Base-by-base conservation (phyloP, 2,329 filamentous ascomycete species). In the Cytospora chrysosperma region DNA sequence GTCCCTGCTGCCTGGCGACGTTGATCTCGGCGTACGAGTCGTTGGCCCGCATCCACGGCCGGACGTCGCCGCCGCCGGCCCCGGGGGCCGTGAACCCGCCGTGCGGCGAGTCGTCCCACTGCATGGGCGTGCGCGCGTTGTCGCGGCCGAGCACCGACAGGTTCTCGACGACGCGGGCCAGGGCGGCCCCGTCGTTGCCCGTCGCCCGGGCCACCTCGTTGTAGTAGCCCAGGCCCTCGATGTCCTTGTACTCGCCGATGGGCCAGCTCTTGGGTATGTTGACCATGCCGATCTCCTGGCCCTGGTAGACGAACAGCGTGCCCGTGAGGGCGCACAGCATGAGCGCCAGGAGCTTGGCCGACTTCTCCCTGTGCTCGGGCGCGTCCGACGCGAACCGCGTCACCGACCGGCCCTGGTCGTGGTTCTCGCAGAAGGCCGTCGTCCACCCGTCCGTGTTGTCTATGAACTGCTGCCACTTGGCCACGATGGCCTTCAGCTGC, bases 111-210 rank as follows among this genome's bases (percentile, higher is more conserved):
- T 72, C 78, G 61, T 80, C 80, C 88, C 88, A 91, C 67, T 88
- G 86, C 77, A 92, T 85, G 0, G 88, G 88, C 4, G 85, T 82
- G n/a, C 88, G 80, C 10, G 86, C 82, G 70, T 91, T 85, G 71
- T 91, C 88, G 34, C 87, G 78, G 7, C 82, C 87, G 32, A 89
- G 81, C 64, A 82, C 78, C 67, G 86, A 82, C 58, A 90, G 76
- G 47, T 83, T 78, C 10, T 77, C 73, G 68, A 82, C 79, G 0
- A 81, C 82, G 43, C 80, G 76, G 15, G 75, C 76, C 1, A 85
- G 73, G 30, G 72, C 74, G 49, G 76, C 74, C 10, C 73, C 68
- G 62, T 78, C 71, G n/a, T 70, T 66, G 1, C 69, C 55, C 9
- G 68, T 68, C 21, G 63, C 52, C 37, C 61, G 62, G 15, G 68